phyloP scores from a whole-genome alignment of 768 basidiomycete genomes.

The Crassisporium funariophilum region DNA sequence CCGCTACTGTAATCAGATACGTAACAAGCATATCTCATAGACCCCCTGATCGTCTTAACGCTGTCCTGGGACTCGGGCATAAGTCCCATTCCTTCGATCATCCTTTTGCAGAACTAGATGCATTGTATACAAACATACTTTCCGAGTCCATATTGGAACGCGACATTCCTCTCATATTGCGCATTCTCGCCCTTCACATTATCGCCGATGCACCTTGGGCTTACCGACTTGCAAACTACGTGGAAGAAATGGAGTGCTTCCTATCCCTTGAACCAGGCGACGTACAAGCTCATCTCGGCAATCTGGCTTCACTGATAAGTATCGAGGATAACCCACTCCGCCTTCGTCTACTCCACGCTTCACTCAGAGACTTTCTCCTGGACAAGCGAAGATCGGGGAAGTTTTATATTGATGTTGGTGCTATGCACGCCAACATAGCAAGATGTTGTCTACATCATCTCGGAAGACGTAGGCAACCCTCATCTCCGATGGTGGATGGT shows the following conservation, averaged over 20 bases:
- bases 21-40: conserved; percentile 1
- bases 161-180: neutral
- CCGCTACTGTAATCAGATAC: conserved; percentile 10
- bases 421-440: too few species aligned
- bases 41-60: conserved; percentile 3
- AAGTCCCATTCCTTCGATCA: neutral
- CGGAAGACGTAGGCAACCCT: too few species aligned
- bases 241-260: neutral
- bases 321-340: neutral
- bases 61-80: neutral
- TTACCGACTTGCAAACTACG: too few species aligned
- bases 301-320: neutral
- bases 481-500: too few species aligned
- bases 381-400: neutral
- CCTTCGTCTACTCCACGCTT: conserved; percentile 2
- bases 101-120: conserved; percentile 5
- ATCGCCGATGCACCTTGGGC: neutral
- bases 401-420: conserved; percentile 3
- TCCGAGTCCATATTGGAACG: neutral
- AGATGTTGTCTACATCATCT: too few species aligned
- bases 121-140: conserved; percentile 1
- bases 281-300: neutral
- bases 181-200: neutral
- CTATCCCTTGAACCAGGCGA: neutral
- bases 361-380: conserved; percentile 2